Conservation (phyloP, 108 stramenopile genomes). For the Stephanodiscus triporus region DNA sequence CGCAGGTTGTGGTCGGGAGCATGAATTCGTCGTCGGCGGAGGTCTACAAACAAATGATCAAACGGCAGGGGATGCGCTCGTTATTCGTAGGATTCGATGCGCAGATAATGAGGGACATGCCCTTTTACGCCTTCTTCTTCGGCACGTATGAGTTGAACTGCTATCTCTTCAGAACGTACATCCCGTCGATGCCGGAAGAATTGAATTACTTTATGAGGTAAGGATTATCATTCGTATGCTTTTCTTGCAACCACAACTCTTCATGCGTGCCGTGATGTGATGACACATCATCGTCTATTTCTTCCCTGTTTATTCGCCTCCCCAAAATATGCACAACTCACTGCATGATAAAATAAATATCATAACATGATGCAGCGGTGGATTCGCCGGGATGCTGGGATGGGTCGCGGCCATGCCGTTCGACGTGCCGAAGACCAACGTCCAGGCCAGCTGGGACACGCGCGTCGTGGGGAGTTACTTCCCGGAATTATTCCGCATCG, state of each 20-base stretch:
- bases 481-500: slow-evolving; percentile 78
- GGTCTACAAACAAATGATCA: slow-evolving; percentile 71
- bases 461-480: slow-evolving; percentile 85
- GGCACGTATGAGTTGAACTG: slow-evolving; percentile 85
- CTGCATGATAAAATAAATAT: too few relatives aligned
- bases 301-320: too few relatives aligned
- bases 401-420: slow-evolving; percentile 91
- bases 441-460: slow-evolving; percentile 86
- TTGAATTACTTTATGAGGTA: slow-evolving; percentile 77
- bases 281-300: too few relatives aligned
- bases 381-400: slow-evolving; percentile 88
- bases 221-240: too few relatives aligned
- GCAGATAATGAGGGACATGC: slow-evolving; percentile 82
- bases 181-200: slow-evolving; percentile 89
- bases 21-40: slow-evolving; percentile 57
- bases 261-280: too few relatives aligned
- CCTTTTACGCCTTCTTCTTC: slow-evolving; percentile 87
- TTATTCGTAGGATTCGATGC: slow-evolving; percentile 86
- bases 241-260: too few relatives aligned
- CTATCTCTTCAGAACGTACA: slow-evolving; percentile 75
- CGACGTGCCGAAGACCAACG: slow-evolving; percentile 93
- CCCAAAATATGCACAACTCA: too few relatives aligned
- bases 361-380: slow-evolving; percentile 78
- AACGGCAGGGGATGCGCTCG: slow-evolving; percentile 59
- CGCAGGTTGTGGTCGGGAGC: slow-evolving; percentile 75